Evolutionary conservation across 345 rosid species (phyloP), one percentile per base, ranked within the genome.

Genomic region (Kernera saxatilis): DNA sequence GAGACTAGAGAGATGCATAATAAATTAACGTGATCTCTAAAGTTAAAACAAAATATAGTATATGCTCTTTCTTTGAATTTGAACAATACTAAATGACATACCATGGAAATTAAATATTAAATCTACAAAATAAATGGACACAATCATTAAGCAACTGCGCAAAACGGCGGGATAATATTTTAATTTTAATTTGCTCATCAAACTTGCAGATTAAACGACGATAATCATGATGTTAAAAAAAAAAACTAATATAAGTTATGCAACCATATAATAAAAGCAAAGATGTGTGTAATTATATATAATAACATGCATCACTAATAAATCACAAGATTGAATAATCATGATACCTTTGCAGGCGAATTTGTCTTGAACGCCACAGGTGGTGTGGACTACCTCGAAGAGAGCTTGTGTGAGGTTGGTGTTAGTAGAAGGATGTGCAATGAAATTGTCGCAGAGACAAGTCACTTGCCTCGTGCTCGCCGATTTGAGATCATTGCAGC

Each of bases 371-470:
- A 67, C 73, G 10, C 49, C 69, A 67, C 78, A 74, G 4, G 21
- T 1, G 29, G 0, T 0, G 22, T 67, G 35, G 53, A 67, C 46
- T 7, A 6, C 4, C 7, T 51, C 18, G 17, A 32, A 60, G 40
- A 45, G 21, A 59, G 19, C 40, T 50, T 15, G 14, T 0, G 78
- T 51, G 37, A 74, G 0, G 30, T 25, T 74, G n/a, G 2, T 4
- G 14, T 40, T 27, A 25, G 54, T 27, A 25, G 54, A 23, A 43
- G 69, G 25, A 32, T 14, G 11, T 12, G 48, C 10, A 13, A 75
- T 14, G 51, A 59, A 3, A 35, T 60, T 51, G 39, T 75, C 58
- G 25, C 78, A 75, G 18, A 75, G 55, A 52, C 74, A 75, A 52
- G 3, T 49, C 17, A 75, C 69, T 52, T 75, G 35, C 5, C 0